Evolutionary conservation across 2,329 filamentous ascomycete genomes (phyloP).

Genomic region (Seiridium unicorne): DNA sequence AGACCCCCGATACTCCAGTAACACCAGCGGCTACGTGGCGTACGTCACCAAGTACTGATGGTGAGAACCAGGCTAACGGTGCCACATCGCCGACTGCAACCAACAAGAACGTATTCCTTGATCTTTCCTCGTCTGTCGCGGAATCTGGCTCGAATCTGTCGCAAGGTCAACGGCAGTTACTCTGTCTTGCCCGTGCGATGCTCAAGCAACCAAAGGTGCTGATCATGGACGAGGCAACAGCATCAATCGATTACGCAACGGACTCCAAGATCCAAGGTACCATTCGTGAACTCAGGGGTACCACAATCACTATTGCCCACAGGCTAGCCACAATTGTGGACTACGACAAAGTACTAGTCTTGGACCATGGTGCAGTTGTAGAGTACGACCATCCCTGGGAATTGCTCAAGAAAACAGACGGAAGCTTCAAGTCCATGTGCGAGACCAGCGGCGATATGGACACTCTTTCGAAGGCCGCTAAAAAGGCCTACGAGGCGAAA

Average conservation of each 20-base stretch:
- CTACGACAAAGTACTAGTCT: slow-evolving; percentile 94
- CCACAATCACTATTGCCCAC: slow-evolving; percentile 95
- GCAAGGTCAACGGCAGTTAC: slow-evolving; percentile 90
- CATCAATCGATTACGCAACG: slow-evolving; percentile 94
- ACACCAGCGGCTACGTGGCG: slow-evolving; percentile 17
- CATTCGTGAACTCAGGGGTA: slow-evolving; percentile 88
- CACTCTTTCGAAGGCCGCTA: slow-evolving; percentile 49
- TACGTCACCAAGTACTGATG: slow-evolving; percentile 6
- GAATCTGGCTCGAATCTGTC: slow-evolving; percentile 95
- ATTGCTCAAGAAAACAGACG: slow-evolving; percentile 68
- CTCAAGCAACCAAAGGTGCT: slow-evolving; percentile 89
- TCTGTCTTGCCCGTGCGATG: slow-evolving; percentile 89
- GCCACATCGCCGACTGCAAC: slow-evolving; percentile 45
- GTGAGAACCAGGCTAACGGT: slow-evolving; percentile 13
- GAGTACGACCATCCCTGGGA: slow-evolving; percentile 91
- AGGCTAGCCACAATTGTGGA: slow-evolving; percentile 95
- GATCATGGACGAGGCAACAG: slow-evolving; percentile 99
- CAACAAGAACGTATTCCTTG: slow-evolving; percentile 94
- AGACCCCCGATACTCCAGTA: slow-evolving; percentile 24
- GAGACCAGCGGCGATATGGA: slow-evolving; percentile 61
- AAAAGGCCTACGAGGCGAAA: slow-evolving; percentile 46
- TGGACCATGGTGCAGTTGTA: slow-evolving; percentile 83
- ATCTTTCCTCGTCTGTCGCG: slow-evolving; percentile 77
- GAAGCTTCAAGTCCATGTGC: slow-evolving; percentile 63
- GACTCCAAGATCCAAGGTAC: slow-evolving; percentile 96